Evolutionary conservation across 1,139 yeast genomes (phyloP), one percentile per base, ranked within the genome.

Genomic region (Nematodospora anomalae): DNA sequence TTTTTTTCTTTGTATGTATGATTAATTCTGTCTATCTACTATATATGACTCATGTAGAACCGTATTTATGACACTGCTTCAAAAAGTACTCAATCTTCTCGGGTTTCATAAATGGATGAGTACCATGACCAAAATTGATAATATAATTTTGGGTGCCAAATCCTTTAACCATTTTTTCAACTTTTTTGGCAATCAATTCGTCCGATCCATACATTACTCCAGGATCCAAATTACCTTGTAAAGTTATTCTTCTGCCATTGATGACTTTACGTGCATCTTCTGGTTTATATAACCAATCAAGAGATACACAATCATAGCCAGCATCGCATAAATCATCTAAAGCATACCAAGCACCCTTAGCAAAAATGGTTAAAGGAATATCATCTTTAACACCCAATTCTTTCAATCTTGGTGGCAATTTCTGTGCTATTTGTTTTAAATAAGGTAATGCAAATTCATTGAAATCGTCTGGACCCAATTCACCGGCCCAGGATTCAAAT

Each of bases 281-380:
- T 16, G 98, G 98, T 49, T 77, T 82, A 65, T 82, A 83, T 32
- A 81, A 69, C 97, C 97, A 92, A 62, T 92, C 98, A 40, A 92
- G 74, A 2, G 97, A 89, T 13, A 92, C 89, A 16, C 80, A 78
- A 54, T 90, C 82, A 63, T 88, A 94, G 6, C 94, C 95, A n/a
- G 87, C 67, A 29, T 79, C 80, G 55, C 96, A 85, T 45, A 92
- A 71, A 39, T 82, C 84, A 52, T 92, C 94, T 40, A 92, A 70
- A 4, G 97, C 97, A 54, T 89, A 92, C 97, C 97, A 92, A 0
- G 98, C 95, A 34, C 96, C 96, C 66, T 90, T 92, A 24, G 97
- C 92, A 56, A 92, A 92, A 4, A 89, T 82, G 0, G 96, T 86
- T 56, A 92, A 66, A 28, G 98, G 98, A 29, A 94, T 80, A 28